Base-by-base conservation (phyloP, 371 early-diverging fungal genomes). In the Nematocida minor region DNA sequence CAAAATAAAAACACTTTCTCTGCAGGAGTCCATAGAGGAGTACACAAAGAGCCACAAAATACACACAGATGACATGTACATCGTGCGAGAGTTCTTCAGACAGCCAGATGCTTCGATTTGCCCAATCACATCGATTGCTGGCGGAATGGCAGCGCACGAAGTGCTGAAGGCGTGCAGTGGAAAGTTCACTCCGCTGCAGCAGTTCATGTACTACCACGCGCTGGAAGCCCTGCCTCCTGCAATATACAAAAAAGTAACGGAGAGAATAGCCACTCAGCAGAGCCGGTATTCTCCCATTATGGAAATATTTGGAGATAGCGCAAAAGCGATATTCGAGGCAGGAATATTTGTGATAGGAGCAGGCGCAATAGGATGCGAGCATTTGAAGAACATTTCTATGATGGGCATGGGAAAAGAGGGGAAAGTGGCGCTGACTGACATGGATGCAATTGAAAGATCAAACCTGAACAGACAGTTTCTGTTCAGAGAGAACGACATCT, bases 351-450 rank as follows among this genome's bases (percentile, higher is more conserved):
- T 97, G 41, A 96, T 98, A 41, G 99, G 99, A 57, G 91, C 98
- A 49, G 99, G 99, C 55, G 99, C 99, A 4, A 99, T 99, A 84
- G 99, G 99, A 60, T 99, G 99, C 87, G 99, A 99, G 86, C 95
- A 97, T 93, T 88, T 99, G 57, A 99, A 99, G 88, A 97, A 97
- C 87, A 94, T 95, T 91, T 92, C 93, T 31, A 91, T 97, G 93
- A 92, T 96, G 89, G 99, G 99, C 53, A 85, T 97, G 49, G 96
- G 93, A 31, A 93, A 93, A 38, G 84, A 90, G 16, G 96, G 96
- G 22, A 85, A 86, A 31, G 87, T 98, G 49, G 87, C 88, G 79
- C 87, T 99, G 51, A 98, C 98, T 14, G 99, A 99, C 85, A 98
- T 98, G 99, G 97, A 96, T 86, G 91, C 93, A 2, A 95, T 97